Percentiles rank a stretch among this genome's conserved stretches.
Evolutionary conservation across 768 basidiomycete species (phyloP).

Genomic region (Leccinum rimulosum): DNA sequence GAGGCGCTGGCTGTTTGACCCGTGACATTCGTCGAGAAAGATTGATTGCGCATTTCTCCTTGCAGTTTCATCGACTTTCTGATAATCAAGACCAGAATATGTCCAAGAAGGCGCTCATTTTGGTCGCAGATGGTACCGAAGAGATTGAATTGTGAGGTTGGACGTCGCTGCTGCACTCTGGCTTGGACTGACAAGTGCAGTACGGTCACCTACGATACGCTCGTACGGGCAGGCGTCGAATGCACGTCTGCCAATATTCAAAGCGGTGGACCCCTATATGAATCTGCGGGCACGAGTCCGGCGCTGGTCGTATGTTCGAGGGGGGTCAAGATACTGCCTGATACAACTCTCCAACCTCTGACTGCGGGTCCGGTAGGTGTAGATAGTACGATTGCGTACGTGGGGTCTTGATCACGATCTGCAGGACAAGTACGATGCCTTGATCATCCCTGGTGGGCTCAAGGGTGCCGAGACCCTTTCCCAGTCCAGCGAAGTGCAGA

Average conservation of each 20-base stretch:
- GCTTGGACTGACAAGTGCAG: constrained; percentile 34
- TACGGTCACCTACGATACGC: constrained; percentile 78
- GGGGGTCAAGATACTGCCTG: constrained; percentile 71
- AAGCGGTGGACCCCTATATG: constrained; percentile 29
- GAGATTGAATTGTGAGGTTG: constrained; percentile 74
- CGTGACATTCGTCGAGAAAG: not conserved
- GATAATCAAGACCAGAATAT: constrained; percentile 10
- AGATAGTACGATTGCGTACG: not conserved
- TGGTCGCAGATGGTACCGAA: constrained; percentile 81
- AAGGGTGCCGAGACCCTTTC: constrained; percentile 77
- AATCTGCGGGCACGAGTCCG: constrained; percentile 33
- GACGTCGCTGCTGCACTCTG: not conserved
- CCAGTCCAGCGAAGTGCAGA: constrained; percentile 54
- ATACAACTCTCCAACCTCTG: constrained; percentile 48
- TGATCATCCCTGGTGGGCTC: constrained; percentile 78
- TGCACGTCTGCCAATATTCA: constrained; percentile 65
- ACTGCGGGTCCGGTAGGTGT: constrained; percentile 46
- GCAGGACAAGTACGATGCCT: constrained; percentile 63
- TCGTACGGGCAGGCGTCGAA: constrained; percentile 69
- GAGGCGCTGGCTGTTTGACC: constrained; percentile 1
- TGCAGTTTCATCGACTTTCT: constrained; percentile 1
- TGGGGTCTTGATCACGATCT: not conserved
- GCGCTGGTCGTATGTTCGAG: constrained; percentile 64
- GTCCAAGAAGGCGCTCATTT: constrained; percentile 52
- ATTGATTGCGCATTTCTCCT: not conserved